Conservation (phyloP, 1,284 basidiomycete genomes). For the Singerocomus rubriflavus region DNA sequence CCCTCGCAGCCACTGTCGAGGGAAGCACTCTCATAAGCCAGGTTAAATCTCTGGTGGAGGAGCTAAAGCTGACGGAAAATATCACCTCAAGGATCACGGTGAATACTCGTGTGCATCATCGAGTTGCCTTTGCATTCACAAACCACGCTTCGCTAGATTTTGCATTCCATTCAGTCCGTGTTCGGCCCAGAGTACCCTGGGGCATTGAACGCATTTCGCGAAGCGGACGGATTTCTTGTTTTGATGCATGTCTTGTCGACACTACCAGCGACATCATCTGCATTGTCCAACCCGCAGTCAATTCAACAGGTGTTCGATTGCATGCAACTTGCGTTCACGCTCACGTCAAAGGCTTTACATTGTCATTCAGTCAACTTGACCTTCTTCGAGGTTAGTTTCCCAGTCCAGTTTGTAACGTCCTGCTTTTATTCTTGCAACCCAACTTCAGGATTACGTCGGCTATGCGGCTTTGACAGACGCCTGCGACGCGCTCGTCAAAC, state of each 20-base stretch:
- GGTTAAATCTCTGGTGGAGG: slow-evolving; percentile 21
- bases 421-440: neutral
- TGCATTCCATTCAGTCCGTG: slow-evolving; percentile 59
- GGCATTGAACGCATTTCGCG: slow-evolving; percentile 73
- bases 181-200: slow-evolving; percentile 51
- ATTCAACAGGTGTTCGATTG: slow-evolving; percentile 49
- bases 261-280: slow-evolving; percentile 34
- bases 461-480: slow-evolving; percentile 61
- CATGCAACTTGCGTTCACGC: slow-evolving; percentile 55
- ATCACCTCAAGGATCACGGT: slow-evolving; percentile 24
- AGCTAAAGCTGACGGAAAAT: slow-evolving; percentile 22
- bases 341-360: slow-evolving; percentile 61
- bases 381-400: slow-evolving; percentile 64
- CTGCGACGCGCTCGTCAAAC: slow-evolving; percentile 46
- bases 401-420: neutral
- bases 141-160: slow-evolving; percentile 39
- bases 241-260: slow-evolving; percentile 69
- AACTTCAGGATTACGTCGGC: slow-evolving; percentile 56
- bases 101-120: neutral
- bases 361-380: slow-evolving; percentile 52
- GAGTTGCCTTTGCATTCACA: neutral
- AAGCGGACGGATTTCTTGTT: slow-evolving; percentile 74
- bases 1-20: neutral
- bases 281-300: slow-evolving; percentile 39
- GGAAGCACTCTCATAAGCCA: slow-evolving; percentile 2